Percentiles rank a stretch among this genome's conserved stretches.
These are phyloP conservation scores for Saccharomyces kudriavzevii DNA, from an alignment of 805 yeast species.

Conservation along the genomic window DNA sequence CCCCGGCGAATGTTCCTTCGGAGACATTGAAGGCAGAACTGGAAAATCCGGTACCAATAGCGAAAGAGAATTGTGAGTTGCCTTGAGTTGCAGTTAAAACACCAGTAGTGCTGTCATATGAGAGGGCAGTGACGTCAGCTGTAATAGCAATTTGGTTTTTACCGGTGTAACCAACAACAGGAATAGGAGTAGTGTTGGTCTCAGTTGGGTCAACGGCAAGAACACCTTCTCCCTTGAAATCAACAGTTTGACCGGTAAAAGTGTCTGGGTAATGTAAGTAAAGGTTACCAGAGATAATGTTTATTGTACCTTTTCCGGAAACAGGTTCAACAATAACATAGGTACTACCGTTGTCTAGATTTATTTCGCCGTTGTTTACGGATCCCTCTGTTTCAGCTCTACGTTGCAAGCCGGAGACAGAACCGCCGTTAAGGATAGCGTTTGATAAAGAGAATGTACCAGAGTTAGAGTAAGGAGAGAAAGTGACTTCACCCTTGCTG, in stretches of 20 bases:
- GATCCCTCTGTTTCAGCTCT: neutral
- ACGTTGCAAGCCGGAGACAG: neutral
- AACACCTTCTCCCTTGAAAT: slow-evolving; percentile 1
- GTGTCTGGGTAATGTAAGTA: neutral
- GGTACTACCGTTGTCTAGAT: slow-evolving; percentile 1
- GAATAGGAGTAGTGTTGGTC: neutral
- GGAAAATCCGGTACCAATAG: neutral
- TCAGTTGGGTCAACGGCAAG: slow-evolving; percentile 2
- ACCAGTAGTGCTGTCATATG: slow-evolving; percentile 1
- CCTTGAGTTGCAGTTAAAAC: neutral
- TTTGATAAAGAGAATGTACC: slow-evolving; percentile 2
- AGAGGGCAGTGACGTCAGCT: neutral
- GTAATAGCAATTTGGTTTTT: neutral
- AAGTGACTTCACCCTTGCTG: neutral
- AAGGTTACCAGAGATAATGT: slow-evolving; percentile 1
- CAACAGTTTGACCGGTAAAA: slow-evolving; percentile 4
- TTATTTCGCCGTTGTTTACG: slow-evolving; percentile 1
- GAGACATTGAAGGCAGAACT: neutral
- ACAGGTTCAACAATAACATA: neutral
- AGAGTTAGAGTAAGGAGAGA: neutral
- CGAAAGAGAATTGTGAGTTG: neutral
- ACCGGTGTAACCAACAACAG: slow-evolving; percentile 3
- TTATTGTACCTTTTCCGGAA: slow-evolving; percentile 1
- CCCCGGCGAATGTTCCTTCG: neutral
- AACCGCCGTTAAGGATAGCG: slow-evolving; percentile 2